Evolutionary conservation across 805 yeast species (phyloP).

Genomic region (Candida multigemmis): DNA sequence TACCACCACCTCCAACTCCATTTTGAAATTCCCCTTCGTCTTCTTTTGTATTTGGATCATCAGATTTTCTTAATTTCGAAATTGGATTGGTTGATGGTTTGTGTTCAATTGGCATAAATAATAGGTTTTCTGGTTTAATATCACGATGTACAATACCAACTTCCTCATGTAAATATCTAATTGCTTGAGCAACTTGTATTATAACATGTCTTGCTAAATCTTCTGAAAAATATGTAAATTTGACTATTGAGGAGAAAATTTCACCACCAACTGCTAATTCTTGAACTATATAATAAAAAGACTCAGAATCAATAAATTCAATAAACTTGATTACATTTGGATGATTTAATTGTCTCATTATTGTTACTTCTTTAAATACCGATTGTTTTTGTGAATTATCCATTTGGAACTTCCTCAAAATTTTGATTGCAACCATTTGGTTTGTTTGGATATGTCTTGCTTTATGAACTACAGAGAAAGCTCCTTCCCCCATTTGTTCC

Average conservation of each 20-base stretch:
- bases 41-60: constrained; percentile 57
- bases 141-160: constrained; percentile 79
- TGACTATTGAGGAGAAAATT: constrained; percentile 58
- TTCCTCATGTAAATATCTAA: constrained; percentile 61
- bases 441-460: constrained; percentile 36
- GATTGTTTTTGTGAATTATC: constrained; percentile 54
- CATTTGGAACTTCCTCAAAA: constrained; percentile 62
- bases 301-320: constrained; percentile 55
- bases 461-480: constrained; percentile 67
- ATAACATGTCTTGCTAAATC: constrained; percentile 57
- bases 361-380: constrained; percentile 71
- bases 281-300: constrained; percentile 59
- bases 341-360: constrained; percentile 59
- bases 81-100: constrained; percentile 31
- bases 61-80: constrained; percentile 45
- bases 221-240: constrained; percentile 57
- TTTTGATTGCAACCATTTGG: constrained; percentile 43
- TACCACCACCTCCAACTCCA: constrained; percentile 86
- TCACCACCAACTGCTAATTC: constrained; percentile 77
- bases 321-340: constrained; percentile 57
- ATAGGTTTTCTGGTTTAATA: constrained; percentile 71
- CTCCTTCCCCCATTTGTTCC: constrained; percentile 70
- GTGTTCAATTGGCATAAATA: constrained; percentile 52
- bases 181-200: constrained; percentile 53
- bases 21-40: constrained; percentile 85